Evolutionary conservation across 2,329 filamentous ascomycete species (phyloP), one percentile per base, ranked within the genome.

Genomic region (Colletotrichum somersetense): DNA sequence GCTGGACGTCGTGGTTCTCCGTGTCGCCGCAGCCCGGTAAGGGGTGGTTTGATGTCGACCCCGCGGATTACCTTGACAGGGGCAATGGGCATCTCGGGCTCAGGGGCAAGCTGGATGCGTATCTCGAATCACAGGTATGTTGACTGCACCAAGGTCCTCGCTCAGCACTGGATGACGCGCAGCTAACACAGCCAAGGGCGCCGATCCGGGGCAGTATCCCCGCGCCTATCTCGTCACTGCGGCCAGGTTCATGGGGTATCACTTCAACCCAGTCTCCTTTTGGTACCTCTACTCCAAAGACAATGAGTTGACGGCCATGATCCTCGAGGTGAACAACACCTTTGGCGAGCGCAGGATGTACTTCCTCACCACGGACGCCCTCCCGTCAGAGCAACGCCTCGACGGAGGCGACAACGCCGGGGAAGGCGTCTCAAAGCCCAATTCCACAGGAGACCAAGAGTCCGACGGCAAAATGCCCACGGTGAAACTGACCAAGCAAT

Each of bases 311-410:
- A 86, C 84, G 33, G 90, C 89, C 67, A 89, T 94, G 81, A 85
- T 95, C 1, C 78, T 93, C 1, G 92, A 95, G 78, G 91, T 94
- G 57, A 93, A 93, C 80, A 94, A 94, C 76, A 93, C 91, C 0
- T 94, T 93, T 77, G 91, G 89, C 61, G 92, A 95, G 79, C 85
- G 91, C 62, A 87, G 91, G 12, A 87, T 91, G 79, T 93, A 93
- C 76, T 84, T 91, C 46, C 81, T 93, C 16, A 84, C 85, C 35
- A 80, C 82, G n/a, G 80, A 80, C 40, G 76, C 79, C 53, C 73
- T 75, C 69, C 71, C 62, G 57, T 63, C 46, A 72, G 52, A 73
- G 71, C 74, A 74, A n/a, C 68, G 66, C 23, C 71, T 68, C 53
- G 12, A 38, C 14, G 52, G 63, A 63, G 61, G 40, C 52, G 53